Percentiles rank a stretch among this genome's conserved stretches.
These are phyloP conservation scores for Sarocladium brachiariae DNA, from an alignment of 2,329 filamentous ascomycete species.

Conservation along the genomic window DNA sequence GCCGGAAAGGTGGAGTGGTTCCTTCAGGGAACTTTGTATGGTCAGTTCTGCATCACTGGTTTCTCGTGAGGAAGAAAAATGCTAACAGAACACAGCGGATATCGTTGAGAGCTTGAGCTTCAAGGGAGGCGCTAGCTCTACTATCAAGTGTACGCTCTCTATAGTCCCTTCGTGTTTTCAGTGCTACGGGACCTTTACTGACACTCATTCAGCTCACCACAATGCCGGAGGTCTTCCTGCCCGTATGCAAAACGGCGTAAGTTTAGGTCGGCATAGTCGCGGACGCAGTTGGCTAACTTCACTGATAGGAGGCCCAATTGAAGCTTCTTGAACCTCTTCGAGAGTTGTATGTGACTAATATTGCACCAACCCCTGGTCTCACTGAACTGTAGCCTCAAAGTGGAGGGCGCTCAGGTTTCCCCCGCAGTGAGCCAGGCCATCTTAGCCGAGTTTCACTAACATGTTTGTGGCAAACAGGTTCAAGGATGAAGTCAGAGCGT, in stretches of 20 bases:
- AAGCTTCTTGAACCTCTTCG: constrained; percentile 74
- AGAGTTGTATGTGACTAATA: constrained; percentile 42
- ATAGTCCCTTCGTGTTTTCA: no score
- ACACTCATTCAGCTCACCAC: constrained; percentile 30
- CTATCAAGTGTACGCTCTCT: constrained; percentile 42
- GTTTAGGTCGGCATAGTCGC: constrained; percentile 38
- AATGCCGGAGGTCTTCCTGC: constrained; percentile 63
- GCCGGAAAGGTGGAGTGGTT: constrained; percentile 81
- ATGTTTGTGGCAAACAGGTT: constrained; percentile 33
- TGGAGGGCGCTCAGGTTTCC: no score
- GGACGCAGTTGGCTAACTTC: neutral
- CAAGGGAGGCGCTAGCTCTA: constrained; percentile 38
- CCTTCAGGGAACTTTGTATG: constrained; percentile 68
- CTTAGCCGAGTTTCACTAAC: neutral
- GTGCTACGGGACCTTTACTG: no score
- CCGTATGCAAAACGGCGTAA: constrained; percentile 40
- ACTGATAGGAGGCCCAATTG: constrained; percentile 27
- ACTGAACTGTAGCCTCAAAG: no score
- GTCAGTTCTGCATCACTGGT: neutral
- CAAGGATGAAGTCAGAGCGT: constrained; percentile 61
- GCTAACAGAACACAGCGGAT: constrained; percentile 14
- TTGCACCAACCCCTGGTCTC: neutral
- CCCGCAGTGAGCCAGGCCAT: no score
- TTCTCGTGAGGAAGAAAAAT: neutral
- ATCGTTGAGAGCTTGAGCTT: constrained; percentile 42